Conservation (phyloP, 148 eudicot genomes). For the Fagopyrum homotropicum region DNA sequence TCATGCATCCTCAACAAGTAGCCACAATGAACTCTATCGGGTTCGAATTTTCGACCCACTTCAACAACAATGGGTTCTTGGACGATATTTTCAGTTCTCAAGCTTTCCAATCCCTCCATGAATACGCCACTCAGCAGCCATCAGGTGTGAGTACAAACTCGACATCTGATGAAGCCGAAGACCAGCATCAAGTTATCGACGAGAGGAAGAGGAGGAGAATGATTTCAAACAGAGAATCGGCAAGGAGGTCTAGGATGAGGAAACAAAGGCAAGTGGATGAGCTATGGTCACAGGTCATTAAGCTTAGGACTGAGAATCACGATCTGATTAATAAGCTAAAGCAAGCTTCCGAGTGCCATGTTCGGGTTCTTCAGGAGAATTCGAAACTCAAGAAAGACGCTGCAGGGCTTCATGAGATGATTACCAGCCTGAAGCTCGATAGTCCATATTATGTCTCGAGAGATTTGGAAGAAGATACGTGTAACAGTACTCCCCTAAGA, state of each 20-base stretch:
- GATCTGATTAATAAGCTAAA: conserved; percentile 43
- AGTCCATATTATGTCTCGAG: conserved; percentile 32
- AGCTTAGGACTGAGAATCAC: conserved; percentile 49
- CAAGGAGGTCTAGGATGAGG: conserved; percentile 82
- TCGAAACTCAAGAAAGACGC: conserved; percentile 55
- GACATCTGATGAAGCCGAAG: conserved; percentile 55
- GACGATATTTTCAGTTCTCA: conserved; percentile 23
- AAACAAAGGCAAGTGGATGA: conserved; percentile 81
- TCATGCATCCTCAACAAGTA: neutral
- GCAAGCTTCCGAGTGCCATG: conserved; percentile 35
- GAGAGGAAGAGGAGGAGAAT: conserved; percentile 73
- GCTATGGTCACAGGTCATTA: conserved; percentile 53
- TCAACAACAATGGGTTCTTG: conserved; percentile 17
- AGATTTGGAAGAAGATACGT: conserved; percentile 20
- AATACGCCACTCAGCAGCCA: neutral
- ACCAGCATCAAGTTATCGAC: conserved; percentile 35
- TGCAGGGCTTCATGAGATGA: conserved; percentile 41
- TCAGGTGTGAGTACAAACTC: conserved; percentile 35
- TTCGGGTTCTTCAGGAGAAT: conserved; percentile 52
- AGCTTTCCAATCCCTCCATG: neutral
- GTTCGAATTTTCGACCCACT: conserved; percentile 17
- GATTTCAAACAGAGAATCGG: conserved; percentile 82
- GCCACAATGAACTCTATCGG: conserved; percentile 31
- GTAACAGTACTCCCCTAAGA: neutral
- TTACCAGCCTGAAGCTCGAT: conserved; percentile 41